phyloP scores from a whole-genome alignment of 805 yeast species.

The Teunomyces kruisii region DNA sequence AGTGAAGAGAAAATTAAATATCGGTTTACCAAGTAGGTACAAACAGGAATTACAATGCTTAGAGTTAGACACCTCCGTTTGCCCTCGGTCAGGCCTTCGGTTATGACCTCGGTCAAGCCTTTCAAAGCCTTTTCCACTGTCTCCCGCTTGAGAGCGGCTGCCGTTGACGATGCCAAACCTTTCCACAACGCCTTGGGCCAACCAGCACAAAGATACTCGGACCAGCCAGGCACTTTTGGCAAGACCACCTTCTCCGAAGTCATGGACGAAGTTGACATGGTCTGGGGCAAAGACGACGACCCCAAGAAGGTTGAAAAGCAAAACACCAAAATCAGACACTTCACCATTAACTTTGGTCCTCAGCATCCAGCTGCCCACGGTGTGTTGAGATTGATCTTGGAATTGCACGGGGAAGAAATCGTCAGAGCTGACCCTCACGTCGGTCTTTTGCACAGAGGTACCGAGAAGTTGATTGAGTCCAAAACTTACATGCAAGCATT shows the following conservation, averaged over 20 bases:
- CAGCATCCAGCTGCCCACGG: conserved; percentile 97
- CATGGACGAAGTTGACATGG: conserved; percentile 46
- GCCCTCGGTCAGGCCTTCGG: conserved; percentile 10
- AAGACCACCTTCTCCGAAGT: conserved; percentile 46
- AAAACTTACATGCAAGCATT: conserved; percentile 86
- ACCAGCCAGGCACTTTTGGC: conserved; percentile 33
- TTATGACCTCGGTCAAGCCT: conserved; percentile 5
- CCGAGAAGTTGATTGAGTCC: conserved; percentile 83
- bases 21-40: conserved; percentile 4
- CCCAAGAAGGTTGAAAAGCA: conserved; percentile 43
- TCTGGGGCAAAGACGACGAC: conserved; percentile 44
- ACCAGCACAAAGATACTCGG: conserved; percentile 35
- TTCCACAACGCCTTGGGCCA: conserved; percentile 39
- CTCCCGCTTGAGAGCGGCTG: conserved; percentile 20
- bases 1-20: conserved; percentile 4
- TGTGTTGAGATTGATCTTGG: conserved; percentile 80
- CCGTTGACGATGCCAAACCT: conserved; percentile 29
- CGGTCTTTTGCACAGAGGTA: conserved; percentile 84
- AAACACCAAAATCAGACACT: conserved; percentile 69
- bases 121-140: conserved; percentile 17
- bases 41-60: conserved; percentile 19
- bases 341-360: conserved; percentile 89
- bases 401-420: conserved; percentile 86
- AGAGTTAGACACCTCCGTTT: conserved; percentile 18
- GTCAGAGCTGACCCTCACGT: conserved; percentile 87